phyloP scores from a whole-genome alignment of 768 basidiomycete species.

The Rickenella mellea region DNA sequence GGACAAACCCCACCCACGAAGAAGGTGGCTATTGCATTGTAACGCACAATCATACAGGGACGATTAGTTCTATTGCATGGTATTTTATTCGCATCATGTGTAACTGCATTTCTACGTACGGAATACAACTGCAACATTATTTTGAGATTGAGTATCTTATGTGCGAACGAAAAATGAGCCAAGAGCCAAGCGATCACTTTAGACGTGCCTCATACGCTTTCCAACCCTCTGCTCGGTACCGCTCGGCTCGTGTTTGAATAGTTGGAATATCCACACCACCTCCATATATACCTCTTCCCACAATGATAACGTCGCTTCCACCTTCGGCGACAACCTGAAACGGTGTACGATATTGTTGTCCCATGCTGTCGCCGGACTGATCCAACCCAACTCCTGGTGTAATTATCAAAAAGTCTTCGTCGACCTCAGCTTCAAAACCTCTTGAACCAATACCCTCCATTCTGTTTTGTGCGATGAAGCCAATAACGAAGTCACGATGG shows the following conservation, averaged over 20 bases:
- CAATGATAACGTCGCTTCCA: slow-evolving; percentile 95
- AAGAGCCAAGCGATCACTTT: neutral
- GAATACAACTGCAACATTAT: neutral
- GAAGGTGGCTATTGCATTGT: slow-evolving; percentile 54
- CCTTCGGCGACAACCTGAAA: slow-evolving; percentile 67
- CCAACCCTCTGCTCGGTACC: slow-evolving; percentile 86
- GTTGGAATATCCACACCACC: slow-evolving; percentile 38
- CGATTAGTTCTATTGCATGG: neutral
- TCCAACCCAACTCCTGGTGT: slow-evolving; percentile 91
- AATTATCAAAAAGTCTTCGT: slow-evolving; percentile 82
- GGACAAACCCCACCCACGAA: slow-evolving; percentile 29
- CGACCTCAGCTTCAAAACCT: slow-evolving; percentile 17
- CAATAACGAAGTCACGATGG: slow-evolving; percentile 83
- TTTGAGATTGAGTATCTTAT: neutral
- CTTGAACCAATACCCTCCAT: slow-evolving; percentile 56
- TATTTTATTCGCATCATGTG: neutral
- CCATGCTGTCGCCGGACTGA: slow-evolving; percentile 71
- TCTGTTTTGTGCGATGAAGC: slow-evolving; percentile 86
- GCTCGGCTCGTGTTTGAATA: slow-evolving; percentile 54
- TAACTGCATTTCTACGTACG: neutral
- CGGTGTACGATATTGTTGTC: slow-evolving; percentile 93
- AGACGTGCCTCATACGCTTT: slow-evolving; percentile 67
- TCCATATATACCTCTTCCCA: slow-evolving; percentile 91
- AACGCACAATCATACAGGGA: slow-evolving; percentile 13
- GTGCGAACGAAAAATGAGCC: neutral